These are phyloP conservation scores for Geotrichum ghanense DNA, from an alignment of 805 yeast species.

Conservation along the genomic window DNA sequence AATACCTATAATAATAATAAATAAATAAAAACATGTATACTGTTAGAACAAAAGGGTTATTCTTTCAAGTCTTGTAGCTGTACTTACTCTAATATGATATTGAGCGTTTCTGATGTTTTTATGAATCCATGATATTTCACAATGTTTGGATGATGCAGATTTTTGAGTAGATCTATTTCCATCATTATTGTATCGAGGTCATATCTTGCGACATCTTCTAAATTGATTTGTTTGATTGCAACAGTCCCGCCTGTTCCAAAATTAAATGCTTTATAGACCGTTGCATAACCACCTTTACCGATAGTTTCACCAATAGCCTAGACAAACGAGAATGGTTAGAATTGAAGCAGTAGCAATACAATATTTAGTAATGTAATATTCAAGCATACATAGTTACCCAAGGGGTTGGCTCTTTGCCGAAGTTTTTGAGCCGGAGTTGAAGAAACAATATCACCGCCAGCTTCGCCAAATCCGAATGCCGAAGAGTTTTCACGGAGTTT, in stretches of 20 bases:
- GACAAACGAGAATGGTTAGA: not conserved
- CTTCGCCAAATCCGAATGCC: constrained; percentile 5
- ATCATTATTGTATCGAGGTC: constrained; percentile 39
- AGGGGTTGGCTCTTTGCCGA: constrained; percentile 3
- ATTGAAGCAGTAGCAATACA: not conserved
- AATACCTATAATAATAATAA: constrained; percentile 19
- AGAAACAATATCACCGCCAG: constrained; percentile 10
- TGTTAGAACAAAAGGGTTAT: not conserved
- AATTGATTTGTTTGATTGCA: constrained; percentile 70
- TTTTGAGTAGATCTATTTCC: constrained; percentile 56
- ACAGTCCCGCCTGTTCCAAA: constrained; percentile 52
- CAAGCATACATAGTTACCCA: constrained; percentile 12
- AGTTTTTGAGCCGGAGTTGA: constrained; percentile 14
- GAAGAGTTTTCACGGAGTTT: constrained; percentile 1
- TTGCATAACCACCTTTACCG: constrained; percentile 89
- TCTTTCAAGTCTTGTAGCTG: constrained; percentile 21
- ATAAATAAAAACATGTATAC: not conserved
- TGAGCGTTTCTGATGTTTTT: constrained; percentile 39
- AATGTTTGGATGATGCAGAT: constrained; percentile 53
- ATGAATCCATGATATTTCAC: constrained; percentile 61
- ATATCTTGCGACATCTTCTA: constrained; percentile 29
- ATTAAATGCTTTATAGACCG: constrained; percentile 68
- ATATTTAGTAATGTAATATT: no score
- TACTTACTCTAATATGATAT: constrained; percentile 47
- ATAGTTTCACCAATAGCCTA: constrained; percentile 38